Evolutionary conservation across 768 basidiomycete genomes (phyloP), one percentile per base, ranked within the genome.

Genomic region (Suillus subalutaceus): DNA sequence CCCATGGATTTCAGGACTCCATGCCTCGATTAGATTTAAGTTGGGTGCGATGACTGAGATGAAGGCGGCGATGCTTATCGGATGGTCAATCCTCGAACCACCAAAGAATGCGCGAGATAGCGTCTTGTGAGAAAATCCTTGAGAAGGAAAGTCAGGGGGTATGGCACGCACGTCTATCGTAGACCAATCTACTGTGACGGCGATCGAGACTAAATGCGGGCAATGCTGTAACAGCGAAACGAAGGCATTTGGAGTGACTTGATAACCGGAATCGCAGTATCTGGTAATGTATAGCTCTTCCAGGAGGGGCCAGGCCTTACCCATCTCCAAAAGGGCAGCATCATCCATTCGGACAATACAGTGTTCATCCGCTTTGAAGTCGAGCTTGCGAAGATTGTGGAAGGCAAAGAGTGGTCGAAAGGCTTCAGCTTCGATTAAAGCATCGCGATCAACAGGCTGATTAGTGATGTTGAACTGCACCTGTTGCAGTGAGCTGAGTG

Each of bases 41-140:
- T 77, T 76, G 2, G 75, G 75, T 1, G 75, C 76, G 32, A 76
- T 67, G 0, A 71, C 70, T n/a, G 75, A 77, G n/a, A 75, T 9
- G 23, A 74, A 75, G 2, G 69, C 63, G 0, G 75, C 75, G 13
- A 75, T 30, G 2, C 6, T 2, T 57, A 6, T 18, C 23, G 35
- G 35, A 40, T 30, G 2, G 3, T 18, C 2, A 8, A 63, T 30
- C 5, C 0, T n/a, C 18, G 63, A 41, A 15, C 20, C 32, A 7
- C 9, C 23, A 10, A 61, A 63, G 18, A 23, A 5, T 9, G 8
- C 15, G 0, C 1, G 4, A 4, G 50, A 41, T 56, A 63, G 18
- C 2, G 26, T 23, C 0, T 20, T 18, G 63, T 63, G 63, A 26
- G 37, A 16, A n/a, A 63, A 63, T 56, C 63, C 56, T 32, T 41